Evolutionary conservation across 306 rosid species (phyloP).

Genomic region (peach (Prunus persica)): Prunus_persica_NCBIv2 NC_034015.1:11042001-11042500

Average conservation of each 20-base stretch:
- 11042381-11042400: constrained; percentile 70
- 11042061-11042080: constrained; percentile 78
- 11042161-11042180: constrained; percentile 66
- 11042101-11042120: constrained; percentile 61
- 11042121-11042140: constrained; percentile 68
- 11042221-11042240: constrained; percentile 76
- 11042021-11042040: constrained; percentile 85
- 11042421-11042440: constrained; percentile 68
- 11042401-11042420: constrained; percentile 70
- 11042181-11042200: constrained; percentile 71
- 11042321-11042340: constrained; percentile 64
- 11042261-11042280: constrained; percentile 54
- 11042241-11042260: constrained; percentile 82
- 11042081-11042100: constrained; percentile 58
- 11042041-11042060: constrained; percentile 89
- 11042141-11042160: constrained; percentile 66
- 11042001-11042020: constrained; percentile 89
- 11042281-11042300: constrained; percentile 74
- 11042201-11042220: constrained; percentile 65
- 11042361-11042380: constrained; percentile 51
- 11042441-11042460: constrained; percentile 69
- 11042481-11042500: constrained; percentile 77
- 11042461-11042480: constrained; percentile 45
- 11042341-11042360: constrained; percentile 77
- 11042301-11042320: constrained; percentile 85